Evolutionary conservation across 176 grass and related monocot species (phyloP).

Genomic region (Zoysia pacifica): DNA sequence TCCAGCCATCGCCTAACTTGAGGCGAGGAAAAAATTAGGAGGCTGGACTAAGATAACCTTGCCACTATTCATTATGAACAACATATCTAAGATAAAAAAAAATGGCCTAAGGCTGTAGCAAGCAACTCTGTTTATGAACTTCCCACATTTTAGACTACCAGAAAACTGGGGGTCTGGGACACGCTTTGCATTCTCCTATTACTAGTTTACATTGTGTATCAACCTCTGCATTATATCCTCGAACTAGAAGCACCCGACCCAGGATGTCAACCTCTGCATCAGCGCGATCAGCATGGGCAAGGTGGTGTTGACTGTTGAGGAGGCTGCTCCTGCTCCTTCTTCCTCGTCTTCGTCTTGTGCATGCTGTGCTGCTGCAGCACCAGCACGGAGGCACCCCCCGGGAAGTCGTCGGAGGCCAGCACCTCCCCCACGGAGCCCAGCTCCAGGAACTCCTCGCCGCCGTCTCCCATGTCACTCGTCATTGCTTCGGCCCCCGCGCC

Average conservation of each 20-base stretch:
- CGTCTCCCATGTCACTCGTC: slow-evolving; percentile 51
- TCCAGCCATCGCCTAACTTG: no score
- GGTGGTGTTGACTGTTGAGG: not conserved
- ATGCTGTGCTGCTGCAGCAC: slow-evolving; percentile 60
- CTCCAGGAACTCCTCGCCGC: slow-evolving; percentile 41
- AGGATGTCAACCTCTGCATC: not conserved
- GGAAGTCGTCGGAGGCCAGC: slow-evolving; percentile 68
- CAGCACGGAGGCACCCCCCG: slow-evolving; percentile 54
- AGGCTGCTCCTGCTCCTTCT: not conserved
- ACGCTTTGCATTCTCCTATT: not conserved
- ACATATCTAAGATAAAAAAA: no score
- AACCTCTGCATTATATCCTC: no score
- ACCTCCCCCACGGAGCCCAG: slow-evolving; percentile 35
- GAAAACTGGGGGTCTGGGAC: not conserved
- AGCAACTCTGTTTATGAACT: no score
- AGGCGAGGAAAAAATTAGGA: no score
- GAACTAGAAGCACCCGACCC: no score
- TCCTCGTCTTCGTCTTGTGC: slow-evolving; percentile 35
- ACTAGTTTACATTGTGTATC: not conserved
- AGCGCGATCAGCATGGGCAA: not conserved
- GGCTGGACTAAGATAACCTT: no score
- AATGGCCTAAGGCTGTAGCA: no score
- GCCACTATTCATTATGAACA: no score
- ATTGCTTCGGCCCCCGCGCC: not conserved
- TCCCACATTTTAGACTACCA: no score